Evolutionary conservation across 208 protist species (phyloP).

Genomic region (Leishmania tropica): DNA sequence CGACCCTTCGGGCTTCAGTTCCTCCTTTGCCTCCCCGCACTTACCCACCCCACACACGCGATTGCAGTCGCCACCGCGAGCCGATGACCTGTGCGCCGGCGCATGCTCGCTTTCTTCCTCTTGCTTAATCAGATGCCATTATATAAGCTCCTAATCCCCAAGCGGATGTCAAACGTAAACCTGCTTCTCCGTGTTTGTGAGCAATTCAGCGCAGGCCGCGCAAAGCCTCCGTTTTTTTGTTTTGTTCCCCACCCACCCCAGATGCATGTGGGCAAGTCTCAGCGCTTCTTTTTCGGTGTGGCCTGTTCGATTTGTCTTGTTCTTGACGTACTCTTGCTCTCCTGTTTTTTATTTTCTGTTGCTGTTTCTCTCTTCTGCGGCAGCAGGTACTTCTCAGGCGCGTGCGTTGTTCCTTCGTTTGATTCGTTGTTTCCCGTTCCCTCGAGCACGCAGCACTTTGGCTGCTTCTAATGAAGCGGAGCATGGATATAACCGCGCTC

Average conservation of each 20-base stretch:
- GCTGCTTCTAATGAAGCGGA: not conserved
- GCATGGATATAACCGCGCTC: not conserved
- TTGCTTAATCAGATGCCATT: not conserved
- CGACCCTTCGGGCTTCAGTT: not conserved
- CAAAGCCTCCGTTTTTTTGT: not conserved
- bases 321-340: not conserved
- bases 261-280: too few relatives aligned
- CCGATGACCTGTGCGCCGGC: not conserved
- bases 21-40: not conserved
- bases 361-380: not conserved
- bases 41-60: not conserved
- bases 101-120: not conserved
- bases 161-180: not conserved
- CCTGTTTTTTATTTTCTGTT: slow-evolving; percentile 7
- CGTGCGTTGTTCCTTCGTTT: not conserved
- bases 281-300: not conserved
- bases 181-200: not conserved
- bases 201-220: not conserved
- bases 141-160: not conserved
- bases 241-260: too few relatives aligned
- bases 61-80: not conserved
- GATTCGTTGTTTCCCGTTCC: not conserved
- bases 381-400: not conserved
- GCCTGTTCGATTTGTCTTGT: not conserved
- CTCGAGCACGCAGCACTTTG: not conserved